Conservation (phyloP, 1,284 basidiomycete genomes). For the Ganoderma sp. region DNA sequence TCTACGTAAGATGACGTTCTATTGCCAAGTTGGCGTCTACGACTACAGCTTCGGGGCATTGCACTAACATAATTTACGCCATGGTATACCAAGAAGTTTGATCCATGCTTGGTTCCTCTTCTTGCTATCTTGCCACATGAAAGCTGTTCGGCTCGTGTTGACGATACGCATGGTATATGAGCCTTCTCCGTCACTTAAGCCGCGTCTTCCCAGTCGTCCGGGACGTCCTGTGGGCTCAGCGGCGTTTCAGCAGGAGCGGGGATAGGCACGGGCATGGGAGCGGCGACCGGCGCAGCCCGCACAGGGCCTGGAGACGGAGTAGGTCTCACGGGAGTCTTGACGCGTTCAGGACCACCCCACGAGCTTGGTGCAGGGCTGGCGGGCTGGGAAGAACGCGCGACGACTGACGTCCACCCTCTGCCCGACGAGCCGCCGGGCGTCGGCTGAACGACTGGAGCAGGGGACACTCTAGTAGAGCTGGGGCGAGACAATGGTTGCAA, state of each 20-base stretch:
- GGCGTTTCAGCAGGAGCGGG: constrained; percentile 7
- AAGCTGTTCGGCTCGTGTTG: not conserved
- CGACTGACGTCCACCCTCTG: constrained; percentile 49
- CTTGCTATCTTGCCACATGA: not conserved
- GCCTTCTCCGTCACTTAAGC: constrained; percentile 18
- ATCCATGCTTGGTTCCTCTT: not conserved
- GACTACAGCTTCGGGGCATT: not conserved
- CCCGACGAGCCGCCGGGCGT: constrained; percentile 23
- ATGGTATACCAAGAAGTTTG: not conserved
- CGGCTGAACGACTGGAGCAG: constrained; percentile 23
- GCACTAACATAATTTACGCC: not conserved
- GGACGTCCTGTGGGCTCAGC: constrained; percentile 42
- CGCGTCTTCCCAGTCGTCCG: constrained; percentile 63
- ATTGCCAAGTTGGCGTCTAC: not conserved
- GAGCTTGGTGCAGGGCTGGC: constrained; percentile 32
- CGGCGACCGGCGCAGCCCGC: constrained; percentile 9
- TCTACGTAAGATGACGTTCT: not conserved
- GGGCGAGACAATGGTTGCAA: constrained; percentile 32
- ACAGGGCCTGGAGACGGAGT: constrained; percentile 23
- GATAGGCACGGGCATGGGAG: constrained; percentile 7
- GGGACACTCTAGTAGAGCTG: constrained; percentile 22
- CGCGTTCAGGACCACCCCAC: constrained; percentile 25
- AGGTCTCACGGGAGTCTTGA: constrained; percentile 22
- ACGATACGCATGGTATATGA: not conserved
- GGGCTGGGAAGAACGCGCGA: constrained; percentile 35